Conservation (phyloP, 2,329 filamentous ascomycete genomes). For the Cladorrhinum sp. region DNA sequence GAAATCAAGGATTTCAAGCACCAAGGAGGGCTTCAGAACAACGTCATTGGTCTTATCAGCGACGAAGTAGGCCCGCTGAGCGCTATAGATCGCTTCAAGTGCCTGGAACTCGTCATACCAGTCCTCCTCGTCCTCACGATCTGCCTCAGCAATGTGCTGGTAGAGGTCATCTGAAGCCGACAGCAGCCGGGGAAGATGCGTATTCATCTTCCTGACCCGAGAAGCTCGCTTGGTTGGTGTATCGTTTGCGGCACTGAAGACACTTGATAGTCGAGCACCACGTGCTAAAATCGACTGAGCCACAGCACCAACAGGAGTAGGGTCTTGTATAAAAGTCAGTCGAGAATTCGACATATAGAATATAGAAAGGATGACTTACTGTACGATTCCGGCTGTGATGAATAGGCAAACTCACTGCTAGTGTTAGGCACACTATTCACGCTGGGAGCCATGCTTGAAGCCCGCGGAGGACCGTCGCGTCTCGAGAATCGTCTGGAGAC, state of each 20-base stretch:
- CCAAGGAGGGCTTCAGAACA: constrained; percentile 15
- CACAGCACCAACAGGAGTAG: not conserved
- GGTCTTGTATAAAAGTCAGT: not conserved
- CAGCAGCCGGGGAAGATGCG: constrained; percentile 13
- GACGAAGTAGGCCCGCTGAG: constrained; percentile 16
- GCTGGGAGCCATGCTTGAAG: constrained; percentile 14
- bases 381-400: constrained; percentile 19
- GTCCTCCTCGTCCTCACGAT: constrained; percentile 7
- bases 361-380: constrained; percentile 13
- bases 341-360: not conserved
- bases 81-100: constrained; percentile 10
- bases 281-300: not conserved
- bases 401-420: constrained; percentile 10
- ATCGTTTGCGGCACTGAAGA: constrained; percentile 1
- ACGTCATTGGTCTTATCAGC: constrained; percentile 9
- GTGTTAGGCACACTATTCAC: constrained; percentile 15
- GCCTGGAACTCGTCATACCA: constrained; percentile 11
- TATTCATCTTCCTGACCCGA: constrained; percentile 8
- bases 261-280: not conserved
- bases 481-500: constrained; percentile 20
- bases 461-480: constrained; percentile 6
- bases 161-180: constrained; percentile 18
- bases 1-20: constrained; percentile 11
- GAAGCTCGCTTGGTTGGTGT: constrained; percentile 11
- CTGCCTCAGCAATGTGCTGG: constrained; percentile 10